phyloP scores from a whole-genome alignment of 768 basidiomycete genomes.

The Gelatoporia subvermispora region DNA sequence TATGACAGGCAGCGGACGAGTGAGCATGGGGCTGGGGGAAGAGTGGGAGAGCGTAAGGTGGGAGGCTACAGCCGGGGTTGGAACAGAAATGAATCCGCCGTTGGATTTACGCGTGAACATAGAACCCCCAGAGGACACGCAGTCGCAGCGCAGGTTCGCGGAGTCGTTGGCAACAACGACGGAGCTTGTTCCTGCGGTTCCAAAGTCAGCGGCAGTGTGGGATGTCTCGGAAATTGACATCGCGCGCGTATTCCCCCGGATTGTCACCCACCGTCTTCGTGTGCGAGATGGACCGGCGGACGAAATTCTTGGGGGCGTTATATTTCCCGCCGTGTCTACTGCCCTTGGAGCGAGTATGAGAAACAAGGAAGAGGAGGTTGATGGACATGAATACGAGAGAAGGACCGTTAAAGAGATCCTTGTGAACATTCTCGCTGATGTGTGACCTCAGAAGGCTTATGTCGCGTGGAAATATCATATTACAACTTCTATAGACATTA shows the following conservation, averaged over 20 bases:
- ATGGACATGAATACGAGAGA: slow-evolving; percentile 31
- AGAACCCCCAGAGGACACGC: no score
- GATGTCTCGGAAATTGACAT: slow-evolving; percentile 74
- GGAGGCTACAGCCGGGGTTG: no score
- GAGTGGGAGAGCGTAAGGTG: not conserved
- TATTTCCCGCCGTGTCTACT: slow-evolving; percentile 46
- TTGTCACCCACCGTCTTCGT: slow-evolving; percentile 70
- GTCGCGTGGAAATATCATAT: no score
- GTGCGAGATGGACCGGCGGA: slow-evolving; percentile 67
- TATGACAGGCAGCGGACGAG: not conserved
- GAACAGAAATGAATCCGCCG: no score
- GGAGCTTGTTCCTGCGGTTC: slow-evolving; percentile 5
- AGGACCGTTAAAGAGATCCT: slow-evolving; percentile 64
- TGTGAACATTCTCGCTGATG: slow-evolving; percentile 51
- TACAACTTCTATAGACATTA: no score
- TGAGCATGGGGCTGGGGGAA: slow-evolving; percentile 3
- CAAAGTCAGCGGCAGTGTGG: slow-evolving; percentile 22
- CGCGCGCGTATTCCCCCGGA: slow-evolving; percentile 66
- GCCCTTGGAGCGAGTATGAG: slow-evolving; percentile 1
- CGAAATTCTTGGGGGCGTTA: slow-evolving; percentile 59
- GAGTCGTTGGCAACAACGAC: no score
- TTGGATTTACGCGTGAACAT: no score
- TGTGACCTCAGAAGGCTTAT: slow-evolving; percentile 21
- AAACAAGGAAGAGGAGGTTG: slow-evolving; percentile 12
- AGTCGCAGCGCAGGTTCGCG: no score